Percentiles rank a stretch among this genome's conserved stretches.
Conservation (phyloP, 1,284 basidiomycete species). For the Ustilago bromivora region DNA sequence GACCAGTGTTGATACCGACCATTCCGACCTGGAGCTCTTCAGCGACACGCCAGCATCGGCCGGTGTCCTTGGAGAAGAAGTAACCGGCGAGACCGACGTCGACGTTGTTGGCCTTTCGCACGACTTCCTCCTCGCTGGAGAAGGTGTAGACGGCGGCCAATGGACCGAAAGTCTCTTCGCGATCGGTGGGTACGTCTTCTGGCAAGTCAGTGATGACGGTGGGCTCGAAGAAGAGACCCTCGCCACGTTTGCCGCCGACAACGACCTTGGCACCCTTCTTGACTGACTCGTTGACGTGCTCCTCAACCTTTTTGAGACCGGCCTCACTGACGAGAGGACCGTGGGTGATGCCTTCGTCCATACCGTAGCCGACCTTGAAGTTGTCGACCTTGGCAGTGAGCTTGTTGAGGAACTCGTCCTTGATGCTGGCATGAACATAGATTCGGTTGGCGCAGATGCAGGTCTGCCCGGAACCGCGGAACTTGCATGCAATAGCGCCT, state of each 20-base stretch:
- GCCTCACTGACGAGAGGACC: conserved; percentile 91
- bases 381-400: conserved; percentile 84
- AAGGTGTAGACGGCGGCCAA: conserved; percentile 78
- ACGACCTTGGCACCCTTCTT: conserved; percentile 86
- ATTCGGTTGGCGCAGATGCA: conserved; percentile 75
- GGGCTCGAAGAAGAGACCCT: conserved; percentile 82
- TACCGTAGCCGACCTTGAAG: conserved; percentile 91
- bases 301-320: conserved; percentile 86
- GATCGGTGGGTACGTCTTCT: conserved; percentile 72
- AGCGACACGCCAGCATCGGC: conserved; percentile 95
- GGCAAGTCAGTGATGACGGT: conserved; percentile 92
- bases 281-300: conserved; percentile 88
- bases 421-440: conserved; percentile 76
- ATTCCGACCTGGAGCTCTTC: conserved; percentile 96
- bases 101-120: conserved; percentile 85
- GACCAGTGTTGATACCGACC: conserved; percentile 77
- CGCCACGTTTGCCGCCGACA: conserved; percentile 80
- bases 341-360: conserved; percentile 81
- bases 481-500: conserved; percentile 87
- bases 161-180: conserved; percentile 68
- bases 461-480: conserved; percentile 91
- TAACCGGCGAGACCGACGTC: conserved; percentile 83
- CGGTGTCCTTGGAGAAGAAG: conserved; percentile 77
- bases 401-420: conserved; percentile 85
- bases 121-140: conserved; percentile 90